These are phyloP conservation scores for Aegle marmelos DNA, from an alignment of 345 rosid genomes.

Conservation along the genomic window DNA sequence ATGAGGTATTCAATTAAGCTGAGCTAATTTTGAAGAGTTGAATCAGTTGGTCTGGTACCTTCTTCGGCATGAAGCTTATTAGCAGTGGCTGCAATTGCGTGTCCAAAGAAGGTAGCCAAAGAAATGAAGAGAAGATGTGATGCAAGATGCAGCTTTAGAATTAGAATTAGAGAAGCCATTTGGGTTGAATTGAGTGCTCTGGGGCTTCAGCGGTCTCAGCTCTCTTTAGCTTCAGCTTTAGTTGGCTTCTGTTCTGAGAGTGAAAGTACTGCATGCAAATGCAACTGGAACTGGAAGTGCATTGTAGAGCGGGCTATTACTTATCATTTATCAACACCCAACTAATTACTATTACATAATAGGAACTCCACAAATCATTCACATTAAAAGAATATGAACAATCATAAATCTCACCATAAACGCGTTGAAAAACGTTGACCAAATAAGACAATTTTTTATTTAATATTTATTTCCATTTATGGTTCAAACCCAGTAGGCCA, in stretches of 20 bases:
- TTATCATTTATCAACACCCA: neutral
- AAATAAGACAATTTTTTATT: neutral
- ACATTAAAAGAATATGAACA: too few species aligned
- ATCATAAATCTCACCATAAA: too few species aligned
- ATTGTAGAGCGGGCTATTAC: too few species aligned
- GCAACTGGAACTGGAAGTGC: neutral
- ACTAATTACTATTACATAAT: too few species aligned
- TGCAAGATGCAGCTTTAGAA: slow-evolving; percentile 1
- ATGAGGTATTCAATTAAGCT: neutral
- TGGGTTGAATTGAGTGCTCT: neutral
- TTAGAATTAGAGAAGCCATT: neutral
- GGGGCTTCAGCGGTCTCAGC: neutral
- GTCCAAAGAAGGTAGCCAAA: neutral
- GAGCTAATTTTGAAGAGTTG: neutral
- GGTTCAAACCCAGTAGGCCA: neutral
- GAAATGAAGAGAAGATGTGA: neutral
- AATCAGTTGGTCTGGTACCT: slow-evolving; percentile 5
- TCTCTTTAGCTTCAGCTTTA: neutral
- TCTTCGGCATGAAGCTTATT: slow-evolving; percentile 24
- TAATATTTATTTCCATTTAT: neutral
- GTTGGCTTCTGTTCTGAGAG: neutral
- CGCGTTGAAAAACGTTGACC: slow-evolving; percentile 3
- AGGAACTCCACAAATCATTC: too few species aligned
- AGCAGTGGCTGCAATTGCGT: slow-evolving; percentile 3
- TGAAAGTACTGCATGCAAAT: neutral